Evolutionary conservation across 306 rosid species (phyloP).

Genomic region (Sophora flavescens): DNA sequence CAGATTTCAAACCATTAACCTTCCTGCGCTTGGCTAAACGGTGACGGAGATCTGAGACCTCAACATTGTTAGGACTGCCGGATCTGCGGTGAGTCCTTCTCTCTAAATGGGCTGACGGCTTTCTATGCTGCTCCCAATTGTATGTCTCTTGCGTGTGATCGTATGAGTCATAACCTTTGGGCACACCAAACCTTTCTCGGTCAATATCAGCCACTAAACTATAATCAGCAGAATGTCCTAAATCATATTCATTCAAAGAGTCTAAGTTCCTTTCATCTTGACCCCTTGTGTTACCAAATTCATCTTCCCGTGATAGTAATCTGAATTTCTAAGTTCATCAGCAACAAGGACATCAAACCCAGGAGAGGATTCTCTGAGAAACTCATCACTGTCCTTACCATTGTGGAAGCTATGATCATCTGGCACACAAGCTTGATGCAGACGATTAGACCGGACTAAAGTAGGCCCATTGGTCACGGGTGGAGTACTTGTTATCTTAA

Average conservation of each 20-base stretch:
- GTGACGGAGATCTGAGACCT: slow-evolving; percentile 77
- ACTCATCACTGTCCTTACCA: slow-evolving; percentile 91
- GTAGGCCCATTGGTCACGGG: slow-evolving; percentile 63
- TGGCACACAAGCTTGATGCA: slow-evolving; percentile 57
- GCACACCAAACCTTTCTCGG: slow-evolving; percentile 62
- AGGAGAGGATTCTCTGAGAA: slow-evolving; percentile 92
- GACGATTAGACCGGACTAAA: slow-evolving; percentile 54
- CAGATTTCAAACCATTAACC: slow-evolving; percentile 79
- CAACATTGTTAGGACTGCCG: slow-evolving; percentile 73
- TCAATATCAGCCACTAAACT: slow-evolving; percentile 72
- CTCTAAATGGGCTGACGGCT: slow-evolving; percentile 66
- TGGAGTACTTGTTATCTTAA: slow-evolving; percentile 48
- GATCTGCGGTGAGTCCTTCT: slow-evolving; percentile 71
- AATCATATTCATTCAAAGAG: slow-evolving; percentile 74
- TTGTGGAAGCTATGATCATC: slow-evolving; percentile 78
- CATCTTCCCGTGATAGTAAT: slow-evolving; percentile 82
- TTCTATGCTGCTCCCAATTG: slow-evolving; percentile 81
- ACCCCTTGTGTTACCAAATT: slow-evolving; percentile 70
- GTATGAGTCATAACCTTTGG: slow-evolving; percentile 68
- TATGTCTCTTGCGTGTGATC: slow-evolving; percentile 76
- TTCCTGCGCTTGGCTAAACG: slow-evolving; percentile 84
- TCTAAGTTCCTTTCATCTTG: slow-evolving; percentile 76
- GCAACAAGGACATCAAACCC: slow-evolving; percentile 99
- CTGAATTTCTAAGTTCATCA: slow-evolving; percentile 85
- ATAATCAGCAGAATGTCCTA: slow-evolving; percentile 70